phyloP scores from a whole-genome alignment of 805 yeast species.

The Torulaspora delbrueckii region DNA sequence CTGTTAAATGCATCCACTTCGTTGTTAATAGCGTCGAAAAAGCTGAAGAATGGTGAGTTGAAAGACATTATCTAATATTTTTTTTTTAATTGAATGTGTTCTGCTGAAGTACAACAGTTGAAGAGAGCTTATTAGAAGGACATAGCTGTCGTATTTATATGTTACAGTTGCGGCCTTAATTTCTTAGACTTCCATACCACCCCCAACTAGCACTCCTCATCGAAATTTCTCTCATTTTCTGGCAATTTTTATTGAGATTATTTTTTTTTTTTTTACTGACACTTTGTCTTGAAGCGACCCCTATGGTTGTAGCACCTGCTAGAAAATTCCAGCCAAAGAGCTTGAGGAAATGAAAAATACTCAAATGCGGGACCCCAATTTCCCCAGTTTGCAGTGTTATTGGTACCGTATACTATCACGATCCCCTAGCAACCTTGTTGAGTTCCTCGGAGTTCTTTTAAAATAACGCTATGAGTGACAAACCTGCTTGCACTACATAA shows the following conservation, averaged over 20 bases:
- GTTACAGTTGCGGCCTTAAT: background rate
- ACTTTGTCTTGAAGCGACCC: slow-evolving; percentile 2
- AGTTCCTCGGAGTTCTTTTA: background rate
- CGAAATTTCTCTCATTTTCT: background rate
- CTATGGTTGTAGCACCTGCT: slow-evolving; percentile 1
- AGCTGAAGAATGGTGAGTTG: slow-evolving; percentile 42
- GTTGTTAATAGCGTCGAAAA: slow-evolving; percentile 41
- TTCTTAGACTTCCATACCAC: background rate
- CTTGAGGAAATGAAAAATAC: background rate
- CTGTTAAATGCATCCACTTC: slow-evolving; percentile 41
- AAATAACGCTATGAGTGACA: background rate
- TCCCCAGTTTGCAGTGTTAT: background rate
- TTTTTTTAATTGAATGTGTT: background rate
- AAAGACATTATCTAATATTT: slow-evolving; percentile 26
- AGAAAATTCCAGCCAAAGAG: slow-evolving; percentile 4
- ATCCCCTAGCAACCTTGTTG: background rate
- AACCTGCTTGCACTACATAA: background rate
- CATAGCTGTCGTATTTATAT: background rate
- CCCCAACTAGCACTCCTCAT: background rate
- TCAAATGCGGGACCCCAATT: background rate
- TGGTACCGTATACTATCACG: background rate
- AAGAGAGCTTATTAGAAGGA: background rate
- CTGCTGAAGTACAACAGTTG: background rate
- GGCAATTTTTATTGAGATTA: background rate
- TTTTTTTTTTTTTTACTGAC: slow-evolving; percentile 3